phyloP scores from a whole-genome alignment of 352 stramenopile genomes.

The Globisporangium spinosum region DNA sequence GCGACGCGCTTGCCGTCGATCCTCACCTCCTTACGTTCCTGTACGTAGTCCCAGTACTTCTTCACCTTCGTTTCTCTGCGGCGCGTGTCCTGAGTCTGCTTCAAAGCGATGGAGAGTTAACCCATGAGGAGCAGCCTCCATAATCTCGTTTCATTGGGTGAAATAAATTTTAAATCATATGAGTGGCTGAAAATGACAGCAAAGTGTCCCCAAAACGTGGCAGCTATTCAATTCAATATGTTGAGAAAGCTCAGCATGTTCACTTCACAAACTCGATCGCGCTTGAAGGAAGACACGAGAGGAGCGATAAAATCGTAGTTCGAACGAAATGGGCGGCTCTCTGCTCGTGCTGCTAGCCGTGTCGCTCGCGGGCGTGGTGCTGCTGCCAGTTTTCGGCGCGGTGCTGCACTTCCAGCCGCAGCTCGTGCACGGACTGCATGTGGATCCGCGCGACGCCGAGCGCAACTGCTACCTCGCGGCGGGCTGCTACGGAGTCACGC shows the following conservation, averaged over 20 bases:
- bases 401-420: constrained; percentile 50
- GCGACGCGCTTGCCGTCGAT: no score
- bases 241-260: no score
- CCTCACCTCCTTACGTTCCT: no score
- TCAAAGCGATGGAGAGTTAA: not conserved
- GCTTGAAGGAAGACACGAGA: no score
- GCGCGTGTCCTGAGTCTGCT: no score
- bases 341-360: constrained; percentile 40
- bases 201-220: not conserved
- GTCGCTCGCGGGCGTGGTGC: constrained; percentile 40
- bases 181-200: not conserved
- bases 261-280: no score
- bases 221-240: no score
- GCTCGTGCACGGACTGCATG: constrained; percentile 55
- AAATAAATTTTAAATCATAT: not conserved
- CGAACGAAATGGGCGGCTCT: constrained; percentile 26
- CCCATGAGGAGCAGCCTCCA: not conserved
- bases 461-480: constrained; percentile 62
- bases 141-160: not conserved
- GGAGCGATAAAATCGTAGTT: not conserved
- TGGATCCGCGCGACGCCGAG: constrained; percentile 36
- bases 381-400: constrained; percentile 55
- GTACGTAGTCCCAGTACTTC: no score
- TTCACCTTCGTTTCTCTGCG: no score
- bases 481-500: constrained; percentile 42